A percentile compares a stretch with the other conserved stretches of the same genome.
Conservation (phyloP, 2,329 filamentous ascomycete species). For the Clarireedia sp. region DNA sequence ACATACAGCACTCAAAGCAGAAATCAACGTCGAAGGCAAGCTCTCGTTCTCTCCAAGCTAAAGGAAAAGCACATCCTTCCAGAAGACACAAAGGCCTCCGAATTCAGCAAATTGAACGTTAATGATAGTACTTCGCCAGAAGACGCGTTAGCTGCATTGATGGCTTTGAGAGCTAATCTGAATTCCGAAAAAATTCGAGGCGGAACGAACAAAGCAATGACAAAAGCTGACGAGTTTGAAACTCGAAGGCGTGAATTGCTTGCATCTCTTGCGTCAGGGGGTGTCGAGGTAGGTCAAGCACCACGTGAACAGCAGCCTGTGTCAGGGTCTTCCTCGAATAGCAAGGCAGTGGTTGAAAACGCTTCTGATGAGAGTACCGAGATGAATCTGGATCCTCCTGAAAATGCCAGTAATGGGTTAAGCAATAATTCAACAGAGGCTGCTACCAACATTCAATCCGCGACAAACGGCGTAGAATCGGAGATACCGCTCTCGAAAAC, state of each 20-base stretch:
- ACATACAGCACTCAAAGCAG: slow-evolving; percentile 42
- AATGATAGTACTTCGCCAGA: slow-evolving; percentile 18
- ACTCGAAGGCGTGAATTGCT: slow-evolving; percentile 43
- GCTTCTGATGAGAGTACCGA: not conserved
- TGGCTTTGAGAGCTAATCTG: slow-evolving; percentile 15
- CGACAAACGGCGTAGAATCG: not conserved
- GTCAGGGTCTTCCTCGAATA: not conserved
- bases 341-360: not conserved
- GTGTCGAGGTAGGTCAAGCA: slow-evolving; percentile 40
- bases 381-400: not conserved
- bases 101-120: slow-evolving; percentile 35
- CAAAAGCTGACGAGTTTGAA: slow-evolving; percentile 37
- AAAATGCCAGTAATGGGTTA: not conserved
- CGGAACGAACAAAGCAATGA: slow-evolving; percentile 1
- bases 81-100: slow-evolving; percentile 40
- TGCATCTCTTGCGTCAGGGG: slow-evolving; percentile 42
- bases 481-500: slow-evolving; percentile 3
- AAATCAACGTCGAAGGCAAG: slow-evolving; percentile 45
- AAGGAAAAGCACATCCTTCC: slow-evolving; percentile 46
- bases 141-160: slow-evolving; percentile 18
- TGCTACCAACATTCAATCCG: not conserved
- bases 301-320: not conserved
- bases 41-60: slow-evolving; percentile 41
- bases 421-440: not conserved
- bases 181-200: not conserved